Conservation (phyloP, 148 eudicot species). For the Cornus florida region DNA sequence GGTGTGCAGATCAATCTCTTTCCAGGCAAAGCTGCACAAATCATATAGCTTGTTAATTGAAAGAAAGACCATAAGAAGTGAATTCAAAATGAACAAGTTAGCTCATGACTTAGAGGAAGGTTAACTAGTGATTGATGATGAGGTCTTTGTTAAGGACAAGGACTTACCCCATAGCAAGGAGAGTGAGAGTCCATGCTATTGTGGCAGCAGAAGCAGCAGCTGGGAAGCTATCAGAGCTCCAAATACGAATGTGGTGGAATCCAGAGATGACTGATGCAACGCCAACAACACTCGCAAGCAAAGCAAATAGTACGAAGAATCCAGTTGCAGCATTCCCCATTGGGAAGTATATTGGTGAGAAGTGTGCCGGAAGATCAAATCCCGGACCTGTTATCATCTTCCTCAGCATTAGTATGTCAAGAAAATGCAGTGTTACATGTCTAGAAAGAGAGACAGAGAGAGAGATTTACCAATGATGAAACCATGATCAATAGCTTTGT, state of each 20-base stretch:
- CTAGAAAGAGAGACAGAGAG: neutral
- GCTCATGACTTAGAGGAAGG: too few species aligned
- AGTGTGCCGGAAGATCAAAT: conserved; percentile 72
- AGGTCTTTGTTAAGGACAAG: too few species aligned
- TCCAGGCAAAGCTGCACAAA: conserved; percentile 68
- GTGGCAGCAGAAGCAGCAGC: conserved; percentile 57
- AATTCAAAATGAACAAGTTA: neutral
- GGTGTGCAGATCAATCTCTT: conserved; percentile 55
- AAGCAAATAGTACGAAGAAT: conserved; percentile 68
- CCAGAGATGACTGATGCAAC: conserved; percentile 66
- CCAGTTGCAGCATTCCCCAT: conserved; percentile 97
- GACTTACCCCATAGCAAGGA: conserved; percentile 86
- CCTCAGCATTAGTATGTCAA: neutral
- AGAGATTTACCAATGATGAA: conserved; percentile 60
- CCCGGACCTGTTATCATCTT: conserved; percentile 57
- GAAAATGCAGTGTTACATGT: neutral
- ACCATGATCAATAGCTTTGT: conserved; percentile 70
- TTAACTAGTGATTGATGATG: too few species aligned
- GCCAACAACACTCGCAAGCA: conserved; percentile 87
- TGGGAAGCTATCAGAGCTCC: conserved; percentile 53
- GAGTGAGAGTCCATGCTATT: conserved; percentile 81
- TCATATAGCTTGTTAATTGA: neutral
- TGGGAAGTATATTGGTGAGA: conserved; percentile 90
- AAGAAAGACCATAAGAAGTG: neutral
- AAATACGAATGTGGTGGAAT: conserved; percentile 49